Conservation (phyloP, 331 rosid genomes). For the Dryas integrifolia region DNA sequence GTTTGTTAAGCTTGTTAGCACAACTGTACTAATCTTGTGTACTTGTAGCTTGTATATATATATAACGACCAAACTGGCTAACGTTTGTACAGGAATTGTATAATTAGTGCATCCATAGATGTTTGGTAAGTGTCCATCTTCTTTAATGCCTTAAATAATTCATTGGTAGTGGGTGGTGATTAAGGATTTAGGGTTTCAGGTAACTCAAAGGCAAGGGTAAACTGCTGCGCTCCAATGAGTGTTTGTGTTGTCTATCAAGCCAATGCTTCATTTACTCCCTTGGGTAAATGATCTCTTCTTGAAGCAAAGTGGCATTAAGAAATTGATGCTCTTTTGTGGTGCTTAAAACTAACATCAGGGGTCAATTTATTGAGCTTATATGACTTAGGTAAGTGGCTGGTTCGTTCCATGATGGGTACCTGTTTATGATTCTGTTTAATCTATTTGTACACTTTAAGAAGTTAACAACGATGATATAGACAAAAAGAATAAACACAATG, state of each 20-base stretch:
- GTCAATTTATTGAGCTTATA: not conserved
- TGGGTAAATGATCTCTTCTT: not conserved
- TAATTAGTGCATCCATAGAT: not conserved
- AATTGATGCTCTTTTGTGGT: not conserved
- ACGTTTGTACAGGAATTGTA: slow-evolving; percentile 23
- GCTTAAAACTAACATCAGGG: not conserved
- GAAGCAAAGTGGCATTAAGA: not conserved
- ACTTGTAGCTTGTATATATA: slow-evolving; percentile 20
- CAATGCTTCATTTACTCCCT: no score
- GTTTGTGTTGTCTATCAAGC: no score
- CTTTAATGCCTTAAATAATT: not conserved
- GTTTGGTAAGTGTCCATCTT: slow-evolving; percentile 1
- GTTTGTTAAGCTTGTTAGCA: slow-evolving; percentile 12
- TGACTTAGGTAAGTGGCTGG: not conserved
- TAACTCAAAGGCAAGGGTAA: not conserved
- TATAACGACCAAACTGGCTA: slow-evolving; percentile 3
- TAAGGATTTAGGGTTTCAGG: not conserved
- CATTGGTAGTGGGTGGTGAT: not conserved
- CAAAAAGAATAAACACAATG: not conserved
- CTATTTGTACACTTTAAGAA: no score
- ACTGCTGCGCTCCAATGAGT: not conserved
- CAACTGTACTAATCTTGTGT: not conserved
- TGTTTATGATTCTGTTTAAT: no score
- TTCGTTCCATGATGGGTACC: no score
- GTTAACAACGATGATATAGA: not conserved